phyloP scores from a whole-genome alignment of 257 asterid species.

The Asclepias syriaca region DNA sequence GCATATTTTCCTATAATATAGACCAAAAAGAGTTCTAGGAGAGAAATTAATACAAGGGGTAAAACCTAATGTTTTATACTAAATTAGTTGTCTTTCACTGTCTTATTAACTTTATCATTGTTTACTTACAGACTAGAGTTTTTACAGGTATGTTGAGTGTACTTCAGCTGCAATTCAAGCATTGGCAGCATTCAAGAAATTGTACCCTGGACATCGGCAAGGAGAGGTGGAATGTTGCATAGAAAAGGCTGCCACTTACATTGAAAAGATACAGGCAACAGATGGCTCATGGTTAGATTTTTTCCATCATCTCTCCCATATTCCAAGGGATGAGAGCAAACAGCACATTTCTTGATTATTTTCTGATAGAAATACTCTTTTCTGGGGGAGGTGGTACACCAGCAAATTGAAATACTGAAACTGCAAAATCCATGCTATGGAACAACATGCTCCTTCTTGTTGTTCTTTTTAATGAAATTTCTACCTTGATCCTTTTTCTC shows the following conservation, averaged over 20 bases:
- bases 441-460: background rate
- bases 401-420: background rate
- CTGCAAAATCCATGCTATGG: background rate
- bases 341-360: background rate
- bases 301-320: conserved; percentile 8
- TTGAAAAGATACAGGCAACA: conserved; percentile 63
- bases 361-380: conserved; percentile 14
- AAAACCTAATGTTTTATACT: background rate
- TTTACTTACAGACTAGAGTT: conserved; percentile 6
- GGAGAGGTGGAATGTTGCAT: conserved; percentile 65
- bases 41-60: background rate
- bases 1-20: background rate
- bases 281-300: conserved; percentile 94
- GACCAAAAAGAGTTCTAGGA: background rate
- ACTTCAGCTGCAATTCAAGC: conserved; percentile 98
- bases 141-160: conserved; percentile 85
- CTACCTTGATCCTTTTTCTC: conserved; percentile 2
- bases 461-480: background rate
- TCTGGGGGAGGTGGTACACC: background rate
- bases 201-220: conserved; percentile 83
- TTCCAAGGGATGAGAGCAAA: background rate
- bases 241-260: conserved; percentile 61
- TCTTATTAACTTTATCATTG: background rate
- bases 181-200: conserved; percentile 53
- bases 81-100: background rate